Conservation (phyloP, 345 rosid genomes). For the Stellera chamaejasme region DNA sequence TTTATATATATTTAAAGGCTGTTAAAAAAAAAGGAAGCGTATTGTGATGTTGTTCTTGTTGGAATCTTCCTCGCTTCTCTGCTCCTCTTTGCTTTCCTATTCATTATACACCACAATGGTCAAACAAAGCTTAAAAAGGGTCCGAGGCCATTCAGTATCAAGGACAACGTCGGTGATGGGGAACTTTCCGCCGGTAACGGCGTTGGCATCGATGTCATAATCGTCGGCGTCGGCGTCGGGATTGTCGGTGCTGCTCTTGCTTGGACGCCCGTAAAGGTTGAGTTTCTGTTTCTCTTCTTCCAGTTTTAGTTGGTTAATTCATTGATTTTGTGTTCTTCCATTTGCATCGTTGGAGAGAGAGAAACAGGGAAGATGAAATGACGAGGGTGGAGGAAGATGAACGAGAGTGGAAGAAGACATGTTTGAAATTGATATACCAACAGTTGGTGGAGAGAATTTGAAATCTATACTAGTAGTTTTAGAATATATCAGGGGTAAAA, state of each 20-base stretch:
- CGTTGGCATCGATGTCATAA: constrained; percentile 37
- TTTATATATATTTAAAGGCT: too few species aligned
- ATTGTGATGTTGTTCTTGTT: background rate
- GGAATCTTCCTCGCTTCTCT: constrained; percentile 27
- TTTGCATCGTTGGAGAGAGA: too few species aligned
- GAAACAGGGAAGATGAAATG: too few species aligned
- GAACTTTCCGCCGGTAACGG: constrained; percentile 12
- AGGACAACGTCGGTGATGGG: constrained; percentile 5
- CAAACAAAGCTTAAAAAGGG: constrained; percentile 6
- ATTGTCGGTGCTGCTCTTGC: constrained; percentile 83
- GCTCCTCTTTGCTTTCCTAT: constrained; percentile 19
- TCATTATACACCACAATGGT: constrained; percentile 19
- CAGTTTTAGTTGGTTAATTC: background rate
- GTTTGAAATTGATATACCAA: too few species aligned
- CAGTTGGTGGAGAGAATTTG: too few species aligned
- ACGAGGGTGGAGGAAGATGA: too few species aligned
- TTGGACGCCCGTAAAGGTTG: constrained; percentile 24
- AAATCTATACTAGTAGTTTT: too few species aligned
- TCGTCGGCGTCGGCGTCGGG: constrained; percentile 89
- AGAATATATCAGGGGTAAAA: too few species aligned
- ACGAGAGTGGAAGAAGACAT: too few species aligned
- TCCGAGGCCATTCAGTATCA: constrained; percentile 1
- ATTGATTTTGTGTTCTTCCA: background rate
- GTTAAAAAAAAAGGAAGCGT: too few species aligned
- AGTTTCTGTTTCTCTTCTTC: constrained; percentile 3